Conservation (phyloP, 805 yeast species). For the Ogataea saltuana region DNA sequence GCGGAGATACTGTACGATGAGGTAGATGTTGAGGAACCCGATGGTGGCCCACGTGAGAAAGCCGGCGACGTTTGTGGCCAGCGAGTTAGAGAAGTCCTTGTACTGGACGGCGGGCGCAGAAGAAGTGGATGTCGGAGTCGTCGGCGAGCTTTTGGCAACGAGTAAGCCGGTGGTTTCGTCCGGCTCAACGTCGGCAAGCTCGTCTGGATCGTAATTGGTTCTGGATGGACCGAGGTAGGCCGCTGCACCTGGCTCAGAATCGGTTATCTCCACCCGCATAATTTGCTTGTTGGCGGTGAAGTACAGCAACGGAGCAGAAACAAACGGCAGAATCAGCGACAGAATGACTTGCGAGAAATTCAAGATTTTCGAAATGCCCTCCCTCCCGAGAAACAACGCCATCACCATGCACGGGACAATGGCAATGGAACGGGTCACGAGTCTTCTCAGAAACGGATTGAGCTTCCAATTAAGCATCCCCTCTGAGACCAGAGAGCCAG, state of each 20-base stretch:
- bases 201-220: no score
- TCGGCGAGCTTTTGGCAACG: no score
- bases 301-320: conserved; percentile 81
- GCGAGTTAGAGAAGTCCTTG: conserved; percentile 62
- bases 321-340: conserved; percentile 78
- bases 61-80: conserved; percentile 54
- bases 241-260: no score
- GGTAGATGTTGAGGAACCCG: conserved; percentile 66
- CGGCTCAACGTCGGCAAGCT: background rate
- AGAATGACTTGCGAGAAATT: conserved; percentile 86
- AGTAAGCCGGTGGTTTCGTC: conserved; percentile 5
- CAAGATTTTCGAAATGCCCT: conserved; percentile 69
- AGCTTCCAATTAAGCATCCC: conserved; percentile 85
- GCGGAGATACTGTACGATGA: conserved; percentile 33
- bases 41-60: conserved; percentile 69
- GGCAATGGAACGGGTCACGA: conserved; percentile 75
- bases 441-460: conserved; percentile 77
- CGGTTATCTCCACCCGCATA: conserved; percentile 56
- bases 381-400: conserved; percentile 68
- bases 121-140: no score
- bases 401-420: conserved; percentile 79
- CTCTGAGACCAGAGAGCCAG: conserved; percentile 90
- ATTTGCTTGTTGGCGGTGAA: conserved; percentile 70
- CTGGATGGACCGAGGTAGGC: no score
- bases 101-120: conserved; percentile 31